Percentiles rank a stretch among this genome's conserved stretches.
phyloP scores from a whole-genome alignment of 164 flowering plant species.

The Magnolia officinalis region DNA sequence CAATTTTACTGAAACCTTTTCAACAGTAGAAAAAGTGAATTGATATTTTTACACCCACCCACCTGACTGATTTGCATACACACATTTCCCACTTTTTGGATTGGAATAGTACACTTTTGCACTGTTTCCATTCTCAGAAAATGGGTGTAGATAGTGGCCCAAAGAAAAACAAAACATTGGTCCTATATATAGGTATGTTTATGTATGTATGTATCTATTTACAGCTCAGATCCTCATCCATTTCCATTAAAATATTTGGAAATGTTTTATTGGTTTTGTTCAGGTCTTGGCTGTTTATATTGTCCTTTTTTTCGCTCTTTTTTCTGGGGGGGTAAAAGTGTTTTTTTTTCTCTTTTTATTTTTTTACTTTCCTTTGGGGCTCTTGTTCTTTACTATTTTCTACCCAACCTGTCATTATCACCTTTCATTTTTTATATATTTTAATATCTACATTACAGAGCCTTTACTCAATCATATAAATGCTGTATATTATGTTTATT shows the following conservation, averaged over 20 bases:
- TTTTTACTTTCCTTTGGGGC: no score
- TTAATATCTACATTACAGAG: neutral
- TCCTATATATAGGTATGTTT: neutral
- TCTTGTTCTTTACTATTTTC: conserved; percentile 8
- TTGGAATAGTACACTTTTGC: neutral
- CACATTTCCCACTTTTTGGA: neutral
- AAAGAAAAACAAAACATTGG: no score
- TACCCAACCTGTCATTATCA: conserved; percentile 8
- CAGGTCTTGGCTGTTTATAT: neutral
- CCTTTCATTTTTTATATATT: neutral
- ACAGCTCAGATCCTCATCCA: conserved; percentile 11
- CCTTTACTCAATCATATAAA: neutral
- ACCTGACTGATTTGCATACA: neutral
- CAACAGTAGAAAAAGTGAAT: neutral
- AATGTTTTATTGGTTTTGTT: neutral
- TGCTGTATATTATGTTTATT: neutral
- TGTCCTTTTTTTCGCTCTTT: neutral
- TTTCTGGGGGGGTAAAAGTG: neutral
- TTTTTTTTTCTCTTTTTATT: neutral
- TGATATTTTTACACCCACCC: neutral
- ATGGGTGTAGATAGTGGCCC: no score
- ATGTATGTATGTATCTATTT: neutral
- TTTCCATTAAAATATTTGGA: conserved; percentile 5
- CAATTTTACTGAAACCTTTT: neutral
- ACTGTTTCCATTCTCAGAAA: no score